phyloP scores from a whole-genome alignment of 2,329 filamentous ascomycete species.

The Apiospora kogelbergensis region DNA sequence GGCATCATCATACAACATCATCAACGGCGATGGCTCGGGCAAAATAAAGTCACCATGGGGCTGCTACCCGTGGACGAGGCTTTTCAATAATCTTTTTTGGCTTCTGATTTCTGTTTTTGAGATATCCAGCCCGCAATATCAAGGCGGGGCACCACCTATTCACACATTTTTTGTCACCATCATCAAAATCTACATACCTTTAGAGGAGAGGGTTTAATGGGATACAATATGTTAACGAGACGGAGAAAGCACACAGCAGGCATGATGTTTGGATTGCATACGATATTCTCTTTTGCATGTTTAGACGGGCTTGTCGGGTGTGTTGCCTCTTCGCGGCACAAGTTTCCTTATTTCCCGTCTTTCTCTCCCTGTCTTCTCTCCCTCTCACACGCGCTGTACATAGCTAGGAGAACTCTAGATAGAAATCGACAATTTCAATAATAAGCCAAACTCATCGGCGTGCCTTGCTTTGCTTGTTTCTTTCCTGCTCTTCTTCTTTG shows the following conservation, averaged over 20 bases:
- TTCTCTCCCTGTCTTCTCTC: not conserved
- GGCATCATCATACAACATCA: not conserved
- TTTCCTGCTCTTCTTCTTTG: no score
- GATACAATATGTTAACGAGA: not conserved
- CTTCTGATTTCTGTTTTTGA: slow-evolving; percentile 7
- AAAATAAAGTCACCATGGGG: not conserved
- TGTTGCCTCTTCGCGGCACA: not conserved
- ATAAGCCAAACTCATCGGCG: not conserved
- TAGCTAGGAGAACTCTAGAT: slow-evolving; percentile 1
- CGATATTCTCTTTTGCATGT: not conserved
- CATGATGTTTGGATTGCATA: not conserved
- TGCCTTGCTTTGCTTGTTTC: not conserved
- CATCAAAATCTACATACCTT: not conserved
- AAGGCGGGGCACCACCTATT: not conserved
- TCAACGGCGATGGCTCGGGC: not conserved
- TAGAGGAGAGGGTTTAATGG: not conserved
- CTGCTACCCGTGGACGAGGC: not conserved
- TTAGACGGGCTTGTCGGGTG: not conserved
- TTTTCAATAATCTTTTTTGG: slow-evolving; percentile 3
- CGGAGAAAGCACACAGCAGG: not conserved
- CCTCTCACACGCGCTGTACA: not conserved
- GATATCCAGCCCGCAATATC: slow-evolving; percentile 3
- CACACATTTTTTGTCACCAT: not conserved
- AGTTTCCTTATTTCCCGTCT: not conserved
- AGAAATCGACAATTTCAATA: slow-evolving; percentile 7